These are phyloP conservation scores for Glonium stellatum DNA, from an alignment of 495 filamentous ascomycete genomes.

Conservation along the genomic window DNA sequence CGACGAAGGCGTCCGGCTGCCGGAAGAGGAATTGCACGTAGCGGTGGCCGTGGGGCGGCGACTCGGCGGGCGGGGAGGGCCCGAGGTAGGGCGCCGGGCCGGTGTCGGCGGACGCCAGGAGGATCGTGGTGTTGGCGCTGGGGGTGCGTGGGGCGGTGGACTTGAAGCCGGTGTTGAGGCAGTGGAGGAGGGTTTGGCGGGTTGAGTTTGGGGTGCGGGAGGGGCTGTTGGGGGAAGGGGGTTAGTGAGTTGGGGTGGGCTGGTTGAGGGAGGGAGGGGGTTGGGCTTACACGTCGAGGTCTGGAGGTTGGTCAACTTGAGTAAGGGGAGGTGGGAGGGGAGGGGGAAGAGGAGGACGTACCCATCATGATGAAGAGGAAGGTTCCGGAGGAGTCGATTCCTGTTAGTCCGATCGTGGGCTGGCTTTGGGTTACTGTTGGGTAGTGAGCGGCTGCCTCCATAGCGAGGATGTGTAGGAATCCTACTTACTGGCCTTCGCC, in stretches of 20 bases:
- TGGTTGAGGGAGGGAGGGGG: too few relatives aligned
- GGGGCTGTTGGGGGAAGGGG: not conserved
- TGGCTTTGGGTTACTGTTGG: slow-evolving; percentile 9
- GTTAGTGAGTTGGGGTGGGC: too few relatives aligned
- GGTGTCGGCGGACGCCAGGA: slow-evolving; percentile 12
- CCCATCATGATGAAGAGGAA: slow-evolving; percentile 25
- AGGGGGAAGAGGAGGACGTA: not conserved
- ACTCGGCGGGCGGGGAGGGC: slow-evolving; percentile 14
- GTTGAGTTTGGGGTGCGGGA: not conserved
- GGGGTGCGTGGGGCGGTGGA: slow-evolving; percentile 1
- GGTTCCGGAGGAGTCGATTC: not conserved
- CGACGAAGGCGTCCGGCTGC: slow-evolving; percentile 10
- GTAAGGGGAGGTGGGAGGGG: not conserved
- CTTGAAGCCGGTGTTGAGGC: slow-evolving; percentile 23
- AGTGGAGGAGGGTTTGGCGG: slow-evolving; percentile 22
- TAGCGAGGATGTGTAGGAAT: not conserved
- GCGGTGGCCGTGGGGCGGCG: slow-evolving; percentile 17
- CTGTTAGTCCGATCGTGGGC: slow-evolving; percentile 15
- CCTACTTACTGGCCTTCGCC: slow-evolving; percentile 17
- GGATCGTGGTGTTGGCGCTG: not conserved
- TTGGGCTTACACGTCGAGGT: slow-evolving; percentile 16
- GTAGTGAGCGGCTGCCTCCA: not conserved
- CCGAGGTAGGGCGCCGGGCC: slow-evolving; percentile 17
- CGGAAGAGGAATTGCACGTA: slow-evolving; percentile 23
- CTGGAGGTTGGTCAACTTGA: not conserved